Evolutionary conservation across 768 basidiomycete genomes (phyloP).

Genomic region (Rhodotorula graminis): DNA sequence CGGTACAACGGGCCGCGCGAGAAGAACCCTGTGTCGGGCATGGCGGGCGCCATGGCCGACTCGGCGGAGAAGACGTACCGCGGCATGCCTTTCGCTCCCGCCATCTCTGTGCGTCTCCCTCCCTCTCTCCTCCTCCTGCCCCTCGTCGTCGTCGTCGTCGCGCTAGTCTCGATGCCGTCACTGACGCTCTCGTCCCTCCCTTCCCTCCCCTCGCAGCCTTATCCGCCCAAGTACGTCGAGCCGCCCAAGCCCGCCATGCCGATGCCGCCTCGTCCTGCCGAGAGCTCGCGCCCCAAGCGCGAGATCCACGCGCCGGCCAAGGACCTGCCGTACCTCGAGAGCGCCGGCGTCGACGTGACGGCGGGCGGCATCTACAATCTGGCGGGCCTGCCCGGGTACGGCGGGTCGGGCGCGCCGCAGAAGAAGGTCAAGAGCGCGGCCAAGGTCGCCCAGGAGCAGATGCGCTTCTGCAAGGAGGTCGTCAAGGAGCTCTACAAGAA

Average conservation of each 20-base stretch:
- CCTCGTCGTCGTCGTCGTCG: not conserved
- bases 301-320: conserved; percentile 96
- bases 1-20: conserved; percentile 85
- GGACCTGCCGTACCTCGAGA: conserved; percentile 68
- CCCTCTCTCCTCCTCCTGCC: not conserved
- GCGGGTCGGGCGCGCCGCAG: not conserved
- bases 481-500: conserved; percentile 72
- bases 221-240: conserved; percentile 27
- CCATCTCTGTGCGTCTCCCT: conserved; percentile 10
- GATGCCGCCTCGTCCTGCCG: conserved; percentile 66
- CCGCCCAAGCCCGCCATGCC: conserved; percentile 9
- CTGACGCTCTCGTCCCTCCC: too few species aligned
- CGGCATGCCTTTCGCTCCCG: conserved; percentile 66
- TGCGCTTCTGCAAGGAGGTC: conserved; percentile 73
- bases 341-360: conserved; percentile 48
- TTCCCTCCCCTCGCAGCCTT: conserved; percentile 14
- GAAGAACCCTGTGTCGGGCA: conserved; percentile 63
- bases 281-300: conserved; percentile 72
- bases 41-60: conserved; percentile 75
- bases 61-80: conserved; percentile 84
- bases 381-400: conserved; percentile 61
- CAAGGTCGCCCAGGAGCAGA: conserved; percentile 68
- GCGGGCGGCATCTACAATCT: conserved; percentile 47
- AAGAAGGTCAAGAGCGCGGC: conserved; percentile 25
- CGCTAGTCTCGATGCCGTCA: not conserved